Percentiles rank a stretch among this genome's conserved stretches.
Conservation (phyloP, 2,329 filamentous ascomycete species). For the Plectosphaerella sp. region DNA sequence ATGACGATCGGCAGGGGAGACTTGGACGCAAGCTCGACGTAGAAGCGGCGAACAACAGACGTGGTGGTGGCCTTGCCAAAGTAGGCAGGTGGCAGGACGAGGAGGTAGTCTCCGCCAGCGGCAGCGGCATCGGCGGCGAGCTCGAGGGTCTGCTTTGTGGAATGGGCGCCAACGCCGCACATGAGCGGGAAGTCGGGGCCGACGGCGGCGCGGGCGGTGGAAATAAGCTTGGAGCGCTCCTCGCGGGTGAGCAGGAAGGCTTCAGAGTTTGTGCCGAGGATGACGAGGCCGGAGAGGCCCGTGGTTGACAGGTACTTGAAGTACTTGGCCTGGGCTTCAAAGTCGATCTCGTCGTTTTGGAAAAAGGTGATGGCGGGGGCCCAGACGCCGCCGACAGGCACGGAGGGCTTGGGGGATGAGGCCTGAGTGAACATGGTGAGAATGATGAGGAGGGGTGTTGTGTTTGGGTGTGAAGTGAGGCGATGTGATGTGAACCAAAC, state of each 20-base stretch:
- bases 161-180: constrained; percentile 60
- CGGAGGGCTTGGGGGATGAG: background rate
- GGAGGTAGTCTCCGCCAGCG: constrained; percentile 62
- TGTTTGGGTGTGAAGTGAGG: background rate
- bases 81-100: constrained; percentile 68
- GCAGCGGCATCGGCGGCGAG: constrained; percentile 54
- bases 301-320: constrained; percentile 47
- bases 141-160: constrained; percentile 57
- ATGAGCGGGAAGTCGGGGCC: constrained; percentile 51
- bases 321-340: constrained; percentile 47
- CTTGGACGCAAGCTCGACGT: constrained; percentile 52
- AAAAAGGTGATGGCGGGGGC: constrained; percentile 50
- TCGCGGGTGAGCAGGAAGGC: constrained; percentile 62
- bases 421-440: background rate
- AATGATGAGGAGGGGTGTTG: too few relatives aligned
- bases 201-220: constrained; percentile 45
- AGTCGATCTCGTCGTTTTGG: constrained; percentile 46
- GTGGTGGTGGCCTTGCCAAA: constrained; percentile 61
- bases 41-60: constrained; percentile 58
- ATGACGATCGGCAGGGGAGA: constrained; percentile 61
- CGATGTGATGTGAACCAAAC: too few relatives aligned
- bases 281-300: constrained; percentile 55
- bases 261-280: constrained; percentile 71
- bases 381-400: constrained; percentile 36
- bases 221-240: constrained; percentile 59